A percentile compares a stretch with the other conserved stretches of the same genome.
phyloP scores from a whole-genome alignment of 2,329 filamentous ascomycete genomes.

The Lachnellula suecica region DNA sequence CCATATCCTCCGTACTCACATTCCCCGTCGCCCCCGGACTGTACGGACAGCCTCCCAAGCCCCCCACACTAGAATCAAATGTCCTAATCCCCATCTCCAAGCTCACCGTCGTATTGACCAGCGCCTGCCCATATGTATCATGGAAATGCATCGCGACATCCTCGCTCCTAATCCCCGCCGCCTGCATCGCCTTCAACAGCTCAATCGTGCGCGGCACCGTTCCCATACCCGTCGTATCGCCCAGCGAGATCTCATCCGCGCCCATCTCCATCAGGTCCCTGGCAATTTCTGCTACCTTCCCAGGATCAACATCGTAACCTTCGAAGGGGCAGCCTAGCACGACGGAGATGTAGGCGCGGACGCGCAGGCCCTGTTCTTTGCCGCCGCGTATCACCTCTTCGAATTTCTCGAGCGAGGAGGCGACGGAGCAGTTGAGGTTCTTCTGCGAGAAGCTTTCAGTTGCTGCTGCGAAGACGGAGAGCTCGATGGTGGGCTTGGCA shows the following conservation, averaged over 20 bases:
- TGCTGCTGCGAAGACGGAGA: constrained; percentile 80
- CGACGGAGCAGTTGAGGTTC: constrained; percentile 81
- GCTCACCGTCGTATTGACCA: constrained; percentile 78
- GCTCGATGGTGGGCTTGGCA: constrained; percentile 53
- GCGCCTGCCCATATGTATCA: constrained; percentile 82
- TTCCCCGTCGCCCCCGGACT: constrained; percentile 85
- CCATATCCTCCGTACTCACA: constrained; percentile 80
- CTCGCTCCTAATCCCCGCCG: constrained; percentile 66
- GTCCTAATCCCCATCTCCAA: constrained; percentile 75
- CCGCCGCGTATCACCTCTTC: constrained; percentile 67
- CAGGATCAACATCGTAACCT: constrained; percentile 62
- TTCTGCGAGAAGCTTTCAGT: constrained; percentile 78
- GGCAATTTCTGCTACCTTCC: constrained; percentile 64
- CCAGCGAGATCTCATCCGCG: constrained; percentile 85
- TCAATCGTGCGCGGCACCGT: constrained; percentile 69
- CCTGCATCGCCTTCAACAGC: constrained; percentile 62
- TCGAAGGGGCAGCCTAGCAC: constrained; percentile 80
- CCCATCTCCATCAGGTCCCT: constrained; percentile 77
- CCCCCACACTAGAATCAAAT: constrained; percentile 79
- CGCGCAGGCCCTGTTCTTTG: constrained; percentile 63
- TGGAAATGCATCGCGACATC: constrained; percentile 85
- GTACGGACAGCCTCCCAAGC: constrained; percentile 82
- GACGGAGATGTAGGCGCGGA: constrained; percentile 78
- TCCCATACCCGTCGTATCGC: constrained; percentile 89
- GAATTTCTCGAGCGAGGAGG: constrained; percentile 70